These are phyloP conservation scores for Astragalus membranaceus DNA, from an alignment of 306 rosid species.

Conservation along the genomic window DNA sequence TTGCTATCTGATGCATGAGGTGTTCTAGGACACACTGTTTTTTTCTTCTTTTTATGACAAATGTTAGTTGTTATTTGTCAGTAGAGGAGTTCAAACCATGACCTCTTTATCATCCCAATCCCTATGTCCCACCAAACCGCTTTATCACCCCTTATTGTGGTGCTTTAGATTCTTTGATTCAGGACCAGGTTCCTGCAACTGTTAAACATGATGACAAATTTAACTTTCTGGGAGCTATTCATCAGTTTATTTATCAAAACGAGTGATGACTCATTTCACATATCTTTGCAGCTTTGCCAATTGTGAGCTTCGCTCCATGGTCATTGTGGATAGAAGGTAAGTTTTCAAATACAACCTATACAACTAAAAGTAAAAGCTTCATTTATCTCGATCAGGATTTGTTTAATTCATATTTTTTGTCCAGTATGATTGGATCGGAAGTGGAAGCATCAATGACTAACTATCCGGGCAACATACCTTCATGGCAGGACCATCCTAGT, in stretches of 20 bases:
- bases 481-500: conserved; percentile 48
- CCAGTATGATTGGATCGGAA: conserved; percentile 59
- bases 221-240: neutral
- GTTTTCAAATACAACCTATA: conserved; percentile 11
- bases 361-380: neutral
- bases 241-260: neutral
- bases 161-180: neutral
- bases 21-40: neutral
- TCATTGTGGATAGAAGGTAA: conserved; percentile 36
- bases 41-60: too few relatives aligned
- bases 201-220: neutral
- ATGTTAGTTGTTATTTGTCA: too few relatives aligned
- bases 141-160: neutral
- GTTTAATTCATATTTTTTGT: conserved; percentile 15
- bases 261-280: conserved; percentile 5
- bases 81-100: too few relatives aligned
- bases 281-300: conserved; percentile 34
- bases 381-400: neutral
- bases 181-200: conserved; percentile 7
- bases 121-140: too few relatives aligned
- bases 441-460: conserved; percentile 43
- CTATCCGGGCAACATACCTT: conserved; percentile 63
- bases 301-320: conserved; percentile 46
- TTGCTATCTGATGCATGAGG: neutral
- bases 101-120: too few relatives aligned